Base-by-base conservation (phyloP, 2,329 filamentous ascomycete genomes). In the Neonectria sp. region DNA sequence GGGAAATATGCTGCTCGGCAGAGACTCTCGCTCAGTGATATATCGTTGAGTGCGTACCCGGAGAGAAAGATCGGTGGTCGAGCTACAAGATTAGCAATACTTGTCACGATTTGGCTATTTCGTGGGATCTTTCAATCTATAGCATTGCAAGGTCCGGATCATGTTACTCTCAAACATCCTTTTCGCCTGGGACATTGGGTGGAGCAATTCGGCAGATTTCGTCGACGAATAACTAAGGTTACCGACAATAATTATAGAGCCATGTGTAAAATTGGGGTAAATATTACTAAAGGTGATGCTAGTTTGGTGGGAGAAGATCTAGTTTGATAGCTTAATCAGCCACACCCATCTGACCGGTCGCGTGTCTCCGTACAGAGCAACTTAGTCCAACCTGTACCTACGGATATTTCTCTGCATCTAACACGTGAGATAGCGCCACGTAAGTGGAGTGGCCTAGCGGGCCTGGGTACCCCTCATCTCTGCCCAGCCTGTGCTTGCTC, bases 1-100 rank as follows among this genome's bases (percentile, higher is more conserved):
- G 71, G 71, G 15, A 73, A 73, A 24, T 73, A 73, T 13, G 70
- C 64, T 1, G 52, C 66, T 40, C 73, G 71, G 13, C 71, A 73
- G 0, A 73, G 6, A 12, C 60, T 55, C 25, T 73, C 71, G 15
- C 73, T 57, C 0, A 73, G 35, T 2, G 27, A 46, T 13, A 35
- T 15, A 3, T 73, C 67, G 7, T 63, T 63, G 3, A 73, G 29
- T 1, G 68, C 49, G 6, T 71, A 68, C 0, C 69, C 71, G 1
- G 71, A 68, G 3, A 73, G 35, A 6, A 71, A 65, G 3, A 60
- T 48, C 2, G 67, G 55, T 13, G 66, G 46, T 4, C 59, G 27
- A 1, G 48, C 71, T 73, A 6, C 0, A 17, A 37, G 3, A 9
- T 55, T 29, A 64, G 62, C 21, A 37, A 40, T 27, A 24, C 7